Base-by-base conservation (phyloP, 1,139 yeast species). In the Pichia cactophila region DNA sequence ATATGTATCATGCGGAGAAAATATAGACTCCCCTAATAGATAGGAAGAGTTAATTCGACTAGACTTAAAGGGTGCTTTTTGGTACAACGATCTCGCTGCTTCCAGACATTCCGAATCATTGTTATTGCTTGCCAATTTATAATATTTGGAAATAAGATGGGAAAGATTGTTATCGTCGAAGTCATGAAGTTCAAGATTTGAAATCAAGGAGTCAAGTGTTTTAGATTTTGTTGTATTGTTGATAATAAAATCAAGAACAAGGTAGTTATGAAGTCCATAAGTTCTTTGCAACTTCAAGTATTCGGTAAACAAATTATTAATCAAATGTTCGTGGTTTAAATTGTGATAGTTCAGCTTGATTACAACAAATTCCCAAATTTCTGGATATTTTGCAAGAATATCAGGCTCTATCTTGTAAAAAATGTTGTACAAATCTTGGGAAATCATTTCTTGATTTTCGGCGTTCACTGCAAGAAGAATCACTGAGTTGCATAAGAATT, bases 1-100 rank as follows among this genome's bases (percentile, higher is more conserved):
- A 56, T 65, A 74, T 0, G 77, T 60, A 1, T 60, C 57, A 7
- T 59, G 55, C 0, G 81, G 78, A 16, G 69, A 63, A 1, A 66
- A 52, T 11, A 62, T 58, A 1, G 75, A 69, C 56, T 80, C 83
- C 4, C 80, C 81, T 38, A 69, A 61, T 26, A 63, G 45, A 46
- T 58, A 56, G 6, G 60, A 53, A 1, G 62, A 56, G 33, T 57
- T 56, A 14, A 63, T 16, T 36, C 53, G 54, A 20, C 54, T 50
- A 2, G 64, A 60, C 36, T 57, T 56, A 36, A 50, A 52, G 16
- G 45, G 42, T 0, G 50, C 41, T 12, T 49, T 31, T 1, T 33
- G n/a, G 31, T 56, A 59, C 10, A 63, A 39, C 4, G 53, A 48
- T 31, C 66, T 52, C 5, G 67, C 65, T 12, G 56, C 41, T 7